Base-by-base conservation (phyloP, 1,139 yeast species). In the Pichia sp. region DNA sequence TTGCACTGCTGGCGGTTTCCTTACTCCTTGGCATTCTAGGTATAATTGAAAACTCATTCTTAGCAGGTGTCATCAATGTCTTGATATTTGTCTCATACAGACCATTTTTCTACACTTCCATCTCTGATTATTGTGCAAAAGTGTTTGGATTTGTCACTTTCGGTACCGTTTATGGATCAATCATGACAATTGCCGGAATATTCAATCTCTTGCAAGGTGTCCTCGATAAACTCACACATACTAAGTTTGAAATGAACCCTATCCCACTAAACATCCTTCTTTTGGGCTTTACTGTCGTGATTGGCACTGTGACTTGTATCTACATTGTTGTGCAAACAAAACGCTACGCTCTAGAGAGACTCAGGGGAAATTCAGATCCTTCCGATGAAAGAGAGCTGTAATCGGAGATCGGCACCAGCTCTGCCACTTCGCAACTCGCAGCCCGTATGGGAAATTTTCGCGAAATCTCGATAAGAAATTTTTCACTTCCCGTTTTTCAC, bases 131-230 rank as follows among this genome's bases (percentile, higher is more conserved):
- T 47, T 72, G 80, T 55, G 94, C 95, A 29, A 88, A 88, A 53
- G 93, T 87, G 16, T 88, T 88, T 63, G 97, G 97, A 0, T 87
- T 83, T 58, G 82, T 77, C 39, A 86, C 94, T 1, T 88, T 88
- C 60, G 96, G 96, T 27, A 79, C 88, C 1, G 77, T 40, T 9
- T 75, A 75, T 51, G 82, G 82, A 4, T 61, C 77, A 3, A 72
- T 74, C 38, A 75, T 75, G 59, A 72, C 77, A 19, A 62, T 72
- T 41, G 68, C 78, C 2, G 82, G 82, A 12, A 44, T 72, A 21
- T 67, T 73, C 55, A 75, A 75, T 52, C 67, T 73, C 38, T 54
- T 67, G 28, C 79, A 73, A 51, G 70, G 67, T 42, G 58, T 63
- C 12, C 63, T 75, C 63, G 82, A 75, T 50, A 63, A 58, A 38